A percentile compares a stretch with the other conserved stretches of the same genome.
phyloP scores from a whole-genome alignment of 768 basidiomycete species.

The Rhodotorula paludigena region DNA sequence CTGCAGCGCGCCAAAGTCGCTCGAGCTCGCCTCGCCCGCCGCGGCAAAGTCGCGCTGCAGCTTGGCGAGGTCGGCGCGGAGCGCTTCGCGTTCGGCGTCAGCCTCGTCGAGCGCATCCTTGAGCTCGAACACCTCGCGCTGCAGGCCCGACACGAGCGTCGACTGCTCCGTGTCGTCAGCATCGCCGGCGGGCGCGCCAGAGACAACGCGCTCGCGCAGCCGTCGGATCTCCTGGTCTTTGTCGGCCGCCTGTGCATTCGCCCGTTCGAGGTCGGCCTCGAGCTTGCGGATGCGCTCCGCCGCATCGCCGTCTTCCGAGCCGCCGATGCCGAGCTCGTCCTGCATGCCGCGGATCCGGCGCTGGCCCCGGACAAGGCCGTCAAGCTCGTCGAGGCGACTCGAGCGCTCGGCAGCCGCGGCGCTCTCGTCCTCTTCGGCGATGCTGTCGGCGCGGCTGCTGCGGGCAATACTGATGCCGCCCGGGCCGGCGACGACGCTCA shows the following conservation, averaged over 20 bases:
- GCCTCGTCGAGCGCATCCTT: constrained; percentile 30
- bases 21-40: constrained; percentile 7
- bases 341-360: constrained; percentile 10
- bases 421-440: neutral
- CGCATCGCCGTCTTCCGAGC: neutral
- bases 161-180: neutral
- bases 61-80: constrained; percentile 17
- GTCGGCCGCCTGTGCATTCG: neutral
- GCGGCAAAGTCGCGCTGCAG: constrained; percentile 16
- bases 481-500: constrained; percentile 23
- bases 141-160: constrained; percentile 19
- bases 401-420: constrained; percentile 5
- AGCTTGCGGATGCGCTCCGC: constrained; percentile 27
- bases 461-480: constrained; percentile 9
- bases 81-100: constrained; percentile 8
- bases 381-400: constrained; percentile 12
- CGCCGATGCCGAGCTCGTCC: constrained; percentile 12
- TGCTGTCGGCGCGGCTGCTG: constrained; percentile 2
- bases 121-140: constrained; percentile 40
- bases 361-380: constrained; percentile 20
- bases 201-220: constrained; percentile 2
- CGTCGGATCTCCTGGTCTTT: constrained; percentile 15
- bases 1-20: constrained; percentile 3
- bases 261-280: constrained; percentile 10
- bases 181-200: neutral